Percentiles rank a stretch among this genome's conserved stretches.
phyloP scores from a whole-genome alignment of 495 filamentous ascomycete genomes.

The Hyaloscypha variabilis region DNA sequence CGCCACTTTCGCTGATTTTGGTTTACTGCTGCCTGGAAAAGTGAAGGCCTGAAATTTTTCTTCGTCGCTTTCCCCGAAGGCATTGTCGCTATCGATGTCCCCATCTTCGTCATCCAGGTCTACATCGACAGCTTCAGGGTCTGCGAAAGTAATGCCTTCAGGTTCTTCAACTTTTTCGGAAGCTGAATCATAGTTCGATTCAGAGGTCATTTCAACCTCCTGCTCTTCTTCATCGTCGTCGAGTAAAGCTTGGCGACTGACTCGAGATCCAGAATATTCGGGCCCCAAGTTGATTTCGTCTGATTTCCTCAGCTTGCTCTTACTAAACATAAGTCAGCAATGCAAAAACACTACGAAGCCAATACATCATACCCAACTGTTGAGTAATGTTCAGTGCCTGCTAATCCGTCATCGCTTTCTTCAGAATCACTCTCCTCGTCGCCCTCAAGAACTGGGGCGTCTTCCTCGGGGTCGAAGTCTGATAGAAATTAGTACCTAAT shows the following conservation, averaged over 20 bases:
- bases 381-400: slow-evolving; percentile 81
- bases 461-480: slow-evolving; percentile 92
- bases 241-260: slow-evolving; percentile 73
- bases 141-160: slow-evolving; percentile 35
- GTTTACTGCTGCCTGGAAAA: slow-evolving; percentile 56
- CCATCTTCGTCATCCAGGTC: slow-evolving; percentile 47
- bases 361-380: slow-evolving; percentile 64
- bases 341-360: neutral
- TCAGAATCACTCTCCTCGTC: slow-evolving; percentile 57
- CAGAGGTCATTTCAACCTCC: slow-evolving; percentile 34
- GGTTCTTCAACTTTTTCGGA: slow-evolving; percentile 41
- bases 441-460: slow-evolving; percentile 46
- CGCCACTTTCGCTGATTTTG: slow-evolving; percentile 30
- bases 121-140: slow-evolving; percentile 48
- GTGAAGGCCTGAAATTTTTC: slow-evolving; percentile 56
- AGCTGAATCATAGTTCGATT: slow-evolving; percentile 35
- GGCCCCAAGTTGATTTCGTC: slow-evolving; percentile 69
- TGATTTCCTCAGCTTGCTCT: slow-evolving; percentile 81
- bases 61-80: slow-evolving; percentile 60
- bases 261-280: slow-evolving; percentile 76
- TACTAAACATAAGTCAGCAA: slow-evolving; percentile 48
- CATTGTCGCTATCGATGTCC: slow-evolving; percentile 66
- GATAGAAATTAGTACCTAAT: slow-evolving; percentile 13
- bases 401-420: slow-evolving; percentile 51
- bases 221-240: slow-evolving; percentile 46